Base-by-base conservation (phyloP, 352 stramenopile genomes). In the Phytophthora podocarpi region DNA sequence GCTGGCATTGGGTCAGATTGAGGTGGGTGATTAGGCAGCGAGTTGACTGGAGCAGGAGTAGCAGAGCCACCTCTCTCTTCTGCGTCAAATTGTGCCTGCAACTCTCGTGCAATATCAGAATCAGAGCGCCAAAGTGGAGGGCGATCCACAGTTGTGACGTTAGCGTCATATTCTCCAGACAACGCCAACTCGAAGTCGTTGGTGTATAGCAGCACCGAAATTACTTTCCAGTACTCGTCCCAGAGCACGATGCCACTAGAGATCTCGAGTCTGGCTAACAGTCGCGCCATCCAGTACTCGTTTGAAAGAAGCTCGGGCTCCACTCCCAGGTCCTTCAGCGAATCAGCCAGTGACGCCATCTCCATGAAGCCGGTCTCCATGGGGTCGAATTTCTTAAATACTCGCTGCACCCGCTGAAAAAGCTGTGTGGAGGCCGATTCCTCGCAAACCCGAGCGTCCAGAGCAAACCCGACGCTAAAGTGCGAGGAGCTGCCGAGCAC, bases 141-240 rank as follows among this genome's bases (percentile, higher is more conserved):
- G 8, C 15, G 46, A 12, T 18, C 16, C 21, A 56, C 42, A 6
- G 42, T 15, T 21, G 28, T 34, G 13, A 21, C 21, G 27, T 53
- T 55, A 2, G 51, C 31, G 7, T 67, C 41, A 45, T 85, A 86
- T 16, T 76, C 59, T 6, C 80, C 84, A 12, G 71, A 82, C 18
- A 93, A 37, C 15, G 84, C 82, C 13, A 89, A 59, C 34, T 93
- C 78, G 9, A 93, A 59, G 53, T 93, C 77, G 12, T 67, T 73
- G 2, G 84, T 91, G 34, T 91, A 70, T n/a, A 95, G 42, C 21
- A 95, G 45, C 34, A 93, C 77, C 24, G 82, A 96, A 3, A 91
- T 68, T 13, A 82, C 74, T 43, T 91, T 95, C 93, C 93, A 98
- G 57, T 96, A 97, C 52, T 97, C 89, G 45, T 97, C 89, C 93